These are phyloP conservation scores for Amauroascus verrucosus DNA, from an alignment of 2,329 filamentous ascomycete species.

Conservation along the genomic window DNA sequence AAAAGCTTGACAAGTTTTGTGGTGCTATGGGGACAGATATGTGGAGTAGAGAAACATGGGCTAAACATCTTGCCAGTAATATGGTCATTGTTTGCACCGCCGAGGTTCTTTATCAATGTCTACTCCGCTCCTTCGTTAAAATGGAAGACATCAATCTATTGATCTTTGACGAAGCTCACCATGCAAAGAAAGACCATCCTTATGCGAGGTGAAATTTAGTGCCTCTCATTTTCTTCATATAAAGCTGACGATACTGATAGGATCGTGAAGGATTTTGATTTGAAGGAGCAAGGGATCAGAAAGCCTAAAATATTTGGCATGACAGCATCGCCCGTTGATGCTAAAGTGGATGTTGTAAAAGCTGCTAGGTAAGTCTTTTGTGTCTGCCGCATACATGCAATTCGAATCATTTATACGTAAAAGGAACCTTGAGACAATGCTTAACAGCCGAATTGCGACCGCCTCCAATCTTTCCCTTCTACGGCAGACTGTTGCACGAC, in stretches of 20 bases:
- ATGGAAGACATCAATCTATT: conserved; percentile 81
- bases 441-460: conserved; percentile 78
- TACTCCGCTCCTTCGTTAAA: conserved; percentile 66
- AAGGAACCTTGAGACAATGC: conserved; percentile 60
- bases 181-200: conserved; percentile 85
- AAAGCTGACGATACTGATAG: conserved; percentile 23
- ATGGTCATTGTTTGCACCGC: conserved; percentile 90
- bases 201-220: conserved; percentile 53
- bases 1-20: conserved; percentile 62
- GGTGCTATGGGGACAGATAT: conserved; percentile 56
- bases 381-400: background rate
- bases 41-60: conserved; percentile 53
- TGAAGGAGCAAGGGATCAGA: conserved; percentile 37
- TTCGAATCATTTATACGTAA: background rate
- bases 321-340: conserved; percentile 92
- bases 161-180: conserved; percentile 93
- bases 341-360: conserved; percentile 59
- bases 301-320: conserved; percentile 82
- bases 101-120: conserved; percentile 68
- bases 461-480: conserved; percentile 51
- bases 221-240: background rate
- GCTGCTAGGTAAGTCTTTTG: conserved; percentile 45
- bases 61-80: conserved; percentile 49
- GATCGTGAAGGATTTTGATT: conserved; percentile 82
- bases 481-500: conserved; percentile 49